These are phyloP conservation scores for Nicotiana sylvestris DNA, from an alignment of 257 asterid species.

Conservation along the genomic window DNA sequence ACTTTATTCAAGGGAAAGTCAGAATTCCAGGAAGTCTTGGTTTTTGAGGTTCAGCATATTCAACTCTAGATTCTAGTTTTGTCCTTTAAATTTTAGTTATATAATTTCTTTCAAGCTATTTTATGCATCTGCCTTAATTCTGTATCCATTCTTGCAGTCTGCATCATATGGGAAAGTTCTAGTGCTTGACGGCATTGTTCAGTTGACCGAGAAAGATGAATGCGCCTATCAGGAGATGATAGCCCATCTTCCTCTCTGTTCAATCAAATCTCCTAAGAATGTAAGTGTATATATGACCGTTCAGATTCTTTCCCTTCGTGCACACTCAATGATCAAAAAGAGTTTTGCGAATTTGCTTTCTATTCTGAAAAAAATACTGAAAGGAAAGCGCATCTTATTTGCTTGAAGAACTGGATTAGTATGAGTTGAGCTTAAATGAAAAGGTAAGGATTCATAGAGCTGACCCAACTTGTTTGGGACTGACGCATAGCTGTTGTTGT, in stretches of 20 bases:
- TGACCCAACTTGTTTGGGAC: no score
- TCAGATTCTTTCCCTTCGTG: neutral
- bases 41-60: slow-evolving; percentile 70
- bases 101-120: neutral
- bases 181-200: slow-evolving; percentile 94
- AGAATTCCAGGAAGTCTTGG: slow-evolving; percentile 84
- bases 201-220: slow-evolving; percentile 97
- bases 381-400: neutral
- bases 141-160: slow-evolving; percentile 46
- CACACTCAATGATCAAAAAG: neutral
- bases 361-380: neutral
- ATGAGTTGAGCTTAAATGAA: neutral
- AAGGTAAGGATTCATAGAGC: no score
- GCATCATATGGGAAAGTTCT: slow-evolving; percentile 82
- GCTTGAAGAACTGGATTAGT: neutral
- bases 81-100: neutral
- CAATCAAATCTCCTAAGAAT: slow-evolving; percentile 71
- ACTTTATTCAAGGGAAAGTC: slow-evolving; percentile 77
- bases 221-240: slow-evolving; percentile 99
- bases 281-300: slow-evolving; percentile 33
- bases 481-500: no score
- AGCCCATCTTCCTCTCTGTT: slow-evolving; percentile 93
- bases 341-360: neutral
- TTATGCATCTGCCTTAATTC: neutral
- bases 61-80: slow-evolving; percentile 10